These are phyloP conservation scores for Brassica hybrid DNA, from an alignment of 441 rosid genomes.

Conservation along the genomic window DNA sequence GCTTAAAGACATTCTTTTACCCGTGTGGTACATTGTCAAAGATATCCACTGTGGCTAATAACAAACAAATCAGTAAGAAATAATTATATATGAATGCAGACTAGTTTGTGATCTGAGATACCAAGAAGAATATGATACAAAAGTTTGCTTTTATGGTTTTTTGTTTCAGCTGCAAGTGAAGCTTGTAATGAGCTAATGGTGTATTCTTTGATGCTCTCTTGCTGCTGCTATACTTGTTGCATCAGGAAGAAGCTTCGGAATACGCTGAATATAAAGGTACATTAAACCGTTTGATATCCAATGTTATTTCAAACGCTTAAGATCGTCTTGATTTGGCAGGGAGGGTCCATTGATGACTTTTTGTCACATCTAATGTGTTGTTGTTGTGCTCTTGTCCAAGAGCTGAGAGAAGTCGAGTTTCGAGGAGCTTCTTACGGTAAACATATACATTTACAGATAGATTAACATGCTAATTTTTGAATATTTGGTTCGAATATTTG, in stretches of 20 bases:
- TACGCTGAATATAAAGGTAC: conserved; percentile 68
- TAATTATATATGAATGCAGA: conserved; percentile 6
- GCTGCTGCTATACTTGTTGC: conserved; percentile 94
- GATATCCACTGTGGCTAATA: conserved; percentile 71
- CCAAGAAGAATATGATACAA: not conserved
- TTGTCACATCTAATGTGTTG: conserved; percentile 85
- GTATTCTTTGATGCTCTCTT: conserved; percentile 83
- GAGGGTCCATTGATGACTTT: conserved; percentile 88
- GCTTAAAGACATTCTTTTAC: conserved; percentile 73
- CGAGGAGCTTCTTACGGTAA: not conserved
- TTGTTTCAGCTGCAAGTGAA: conserved; percentile 70
- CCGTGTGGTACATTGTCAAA: conserved; percentile 87
- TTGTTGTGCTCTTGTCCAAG: conserved; percentile 80
- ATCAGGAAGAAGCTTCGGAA: conserved; percentile 85
- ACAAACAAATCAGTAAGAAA: conserved; percentile 72
- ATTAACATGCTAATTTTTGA: not conserved
- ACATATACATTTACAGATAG: not conserved
- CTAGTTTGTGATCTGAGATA: not conserved
- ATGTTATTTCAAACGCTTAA: not conserved
- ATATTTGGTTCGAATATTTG: not conserved
- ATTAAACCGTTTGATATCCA: not conserved
- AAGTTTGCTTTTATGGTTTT: not conserved
- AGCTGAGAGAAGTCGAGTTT: conserved; percentile 32
- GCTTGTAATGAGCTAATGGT: conserved; percentile 89
- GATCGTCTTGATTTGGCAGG: conserved; percentile 51